phyloP scores from a whole-genome alignment of 768 basidiomycete genomes.

The Termitomyces sp. region DNA sequence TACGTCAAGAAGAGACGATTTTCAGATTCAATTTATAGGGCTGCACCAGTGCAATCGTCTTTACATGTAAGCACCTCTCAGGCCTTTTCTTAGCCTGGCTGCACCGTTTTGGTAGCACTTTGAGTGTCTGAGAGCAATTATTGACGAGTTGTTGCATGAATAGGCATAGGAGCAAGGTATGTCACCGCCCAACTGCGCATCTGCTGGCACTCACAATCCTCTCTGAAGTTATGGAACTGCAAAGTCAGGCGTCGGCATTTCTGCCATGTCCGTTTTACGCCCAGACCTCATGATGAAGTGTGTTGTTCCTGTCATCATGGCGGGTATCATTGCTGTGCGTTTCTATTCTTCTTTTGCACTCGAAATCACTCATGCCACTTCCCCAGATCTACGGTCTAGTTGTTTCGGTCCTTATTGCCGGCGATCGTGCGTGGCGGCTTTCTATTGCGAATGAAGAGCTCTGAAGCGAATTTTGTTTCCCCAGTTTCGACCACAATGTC shows the following conservation, averaged over 20 bases:
- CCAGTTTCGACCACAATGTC: constrained; percentile 78
- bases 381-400: constrained; percentile 93
- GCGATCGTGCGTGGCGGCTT: constrained; percentile 63
- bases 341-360: not conserved
- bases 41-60: constrained; percentile 55
- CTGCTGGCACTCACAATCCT: constrained; percentile 12
- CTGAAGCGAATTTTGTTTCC: not conserved
- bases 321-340: constrained; percentile 99
- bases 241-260: constrained; percentile 97
- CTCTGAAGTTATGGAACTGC: constrained; percentile 89
- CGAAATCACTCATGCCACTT: not conserved
- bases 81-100: not conserved
- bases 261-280: constrained; percentile 96
- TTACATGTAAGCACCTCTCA: constrained; percentile 75
- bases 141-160: constrained; percentile 12
- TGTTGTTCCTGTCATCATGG: constrained; percentile 98
- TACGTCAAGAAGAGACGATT: not conserved
- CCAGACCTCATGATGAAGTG: constrained; percentile 99
- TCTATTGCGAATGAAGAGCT: not conserved
- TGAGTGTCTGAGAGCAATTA: not conserved
- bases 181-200: constrained; percentile 23
- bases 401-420: constrained; percentile 95
- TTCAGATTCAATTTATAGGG: constrained; percentile 50
- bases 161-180: constrained; percentile 86
- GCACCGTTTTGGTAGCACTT: not conserved